Evolutionary conservation across 2,329 filamentous ascomycete genomes (phyloP).

Genomic region (Arthroderma uncinatum): DNA sequence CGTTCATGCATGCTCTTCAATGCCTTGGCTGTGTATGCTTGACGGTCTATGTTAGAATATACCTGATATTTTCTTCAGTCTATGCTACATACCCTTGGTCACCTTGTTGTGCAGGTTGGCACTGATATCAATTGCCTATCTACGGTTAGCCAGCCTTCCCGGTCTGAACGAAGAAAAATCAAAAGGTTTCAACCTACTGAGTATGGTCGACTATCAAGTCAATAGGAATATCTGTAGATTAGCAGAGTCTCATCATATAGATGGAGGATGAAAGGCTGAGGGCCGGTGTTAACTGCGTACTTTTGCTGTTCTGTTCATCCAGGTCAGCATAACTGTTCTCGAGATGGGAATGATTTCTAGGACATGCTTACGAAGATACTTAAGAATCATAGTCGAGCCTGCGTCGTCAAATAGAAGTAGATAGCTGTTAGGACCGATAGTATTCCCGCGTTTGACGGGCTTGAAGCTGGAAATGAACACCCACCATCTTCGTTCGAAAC

Average conservation of each 20-base stretch:
- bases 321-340: neutral
- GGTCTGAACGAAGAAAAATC: neutral
- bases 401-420: neutral
- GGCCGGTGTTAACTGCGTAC: conserved; percentile 21
- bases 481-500: conserved; percentile 22
- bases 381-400: conserved; percentile 37
- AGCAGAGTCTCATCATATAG: no score
- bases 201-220: conserved; percentile 39
- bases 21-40: conserved; percentile 48
- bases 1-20: conserved; percentile 53
- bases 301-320: conserved; percentile 37
- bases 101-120: conserved; percentile 51
- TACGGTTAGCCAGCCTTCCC: neutral
- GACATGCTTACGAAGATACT: conserved; percentile 39
- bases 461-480: neutral
- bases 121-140: conserved; percentile 46
- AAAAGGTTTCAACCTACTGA: conserved; percentile 31
- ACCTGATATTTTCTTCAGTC: no score
- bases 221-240: neutral
- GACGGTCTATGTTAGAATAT: neutral
- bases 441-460: neutral
- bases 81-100: conserved; percentile 38
- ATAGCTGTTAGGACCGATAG: neutral
- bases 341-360: neutral
- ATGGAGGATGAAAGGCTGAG: no score